Evolutionary conservation across 306 rosid species (phyloP).

Genomic region (Cyclanthera cordifolia): DNA sequence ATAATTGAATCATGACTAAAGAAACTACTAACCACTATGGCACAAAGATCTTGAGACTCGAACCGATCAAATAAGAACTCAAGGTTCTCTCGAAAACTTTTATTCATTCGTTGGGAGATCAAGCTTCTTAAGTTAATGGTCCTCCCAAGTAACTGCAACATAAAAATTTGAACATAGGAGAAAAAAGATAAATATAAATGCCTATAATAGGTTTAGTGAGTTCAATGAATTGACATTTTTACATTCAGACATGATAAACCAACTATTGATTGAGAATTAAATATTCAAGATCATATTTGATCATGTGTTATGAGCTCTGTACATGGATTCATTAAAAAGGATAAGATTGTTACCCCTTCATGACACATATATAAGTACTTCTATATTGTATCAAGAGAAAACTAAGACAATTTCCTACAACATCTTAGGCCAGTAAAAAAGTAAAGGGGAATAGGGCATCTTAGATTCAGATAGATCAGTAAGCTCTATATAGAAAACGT

Average conservation of each 20-base stretch:
- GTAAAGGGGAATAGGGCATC: not conserved
- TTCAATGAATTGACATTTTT: not conserved
- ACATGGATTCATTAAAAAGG: not conserved
- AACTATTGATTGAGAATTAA: not conserved
- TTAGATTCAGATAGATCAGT: not conserved
- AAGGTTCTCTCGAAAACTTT: slow-evolving; percentile 74
- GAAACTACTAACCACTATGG: slow-evolving; percentile 63
- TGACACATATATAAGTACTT: not conserved
- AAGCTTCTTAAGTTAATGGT: slow-evolving; percentile 75
- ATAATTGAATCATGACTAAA: slow-evolving; percentile 15
- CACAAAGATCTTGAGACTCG: slow-evolving; percentile 95
- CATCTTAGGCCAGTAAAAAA: not conserved
- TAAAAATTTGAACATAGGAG: slow-evolving; percentile 12
- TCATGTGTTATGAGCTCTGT: not conserved
- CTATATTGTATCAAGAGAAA: not conserved
- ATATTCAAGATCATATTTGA: not conserved
- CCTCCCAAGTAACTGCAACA: slow-evolving; percentile 87
- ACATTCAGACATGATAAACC: not conserved
- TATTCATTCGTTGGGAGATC: slow-evolving; percentile 74
- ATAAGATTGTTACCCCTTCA: not conserved
- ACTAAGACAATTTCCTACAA: not conserved
- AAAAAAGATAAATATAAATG: slow-evolving; percentile 5
- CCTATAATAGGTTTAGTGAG: not conserved
- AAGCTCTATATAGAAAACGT: slow-evolving; percentile 10
- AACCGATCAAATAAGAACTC: slow-evolving; percentile 94